Evolutionary conservation across 106 monocot genomes (phyloP), one percentile per base, ranked within the genome.

Genomic region (Dioscorea dumetorum): DNA sequence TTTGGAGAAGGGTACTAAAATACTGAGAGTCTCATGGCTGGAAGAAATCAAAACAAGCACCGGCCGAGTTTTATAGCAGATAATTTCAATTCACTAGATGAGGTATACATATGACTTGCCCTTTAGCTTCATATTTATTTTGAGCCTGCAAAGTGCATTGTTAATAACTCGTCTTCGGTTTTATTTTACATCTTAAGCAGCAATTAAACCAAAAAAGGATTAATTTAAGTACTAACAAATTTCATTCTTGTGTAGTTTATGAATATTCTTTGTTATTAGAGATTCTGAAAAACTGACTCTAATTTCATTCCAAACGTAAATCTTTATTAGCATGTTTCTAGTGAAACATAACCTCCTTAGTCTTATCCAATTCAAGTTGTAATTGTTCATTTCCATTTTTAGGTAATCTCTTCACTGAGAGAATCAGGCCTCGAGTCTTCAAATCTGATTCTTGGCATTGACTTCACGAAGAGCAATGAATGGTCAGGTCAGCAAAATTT

Each of bases 381-480:
- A 41, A 21, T 20, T 8, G 7, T 18, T 23, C 12, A 10, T 64
- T 68, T 21, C 6, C 35, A 51, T 70, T 67, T 60, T 60, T 34
- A 90, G 89, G 82, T 90, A 32, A 82, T 78, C 56, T 69, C 73
- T 58, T 79, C 89, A 49, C 52, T 90, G 52, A 79, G 85, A 75
- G 85, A 90, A 60, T 72, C 85, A 66, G 89, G 89, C 18, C 89
- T 90, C 31, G 85, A 90, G 57, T 90, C 85, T 19, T 90, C 85
- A 41, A 90, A 90, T 72, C 68, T 90, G 61, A 80, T 90, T 58
- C 85, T 90, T 54, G 89, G 85, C 48, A 83, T 90, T 63, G 89
- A 90, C 63, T 90, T 90, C 69, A 90, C 85, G 22, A 90, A 90
- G 80, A 90, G 89, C 72, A 90, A 90, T 64, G 89, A 90, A 63